These are phyloP conservation scores for Kwoniella pini DNA, from an alignment of 768 basidiomycete genomes.

Conservation along the genomic window DNA sequence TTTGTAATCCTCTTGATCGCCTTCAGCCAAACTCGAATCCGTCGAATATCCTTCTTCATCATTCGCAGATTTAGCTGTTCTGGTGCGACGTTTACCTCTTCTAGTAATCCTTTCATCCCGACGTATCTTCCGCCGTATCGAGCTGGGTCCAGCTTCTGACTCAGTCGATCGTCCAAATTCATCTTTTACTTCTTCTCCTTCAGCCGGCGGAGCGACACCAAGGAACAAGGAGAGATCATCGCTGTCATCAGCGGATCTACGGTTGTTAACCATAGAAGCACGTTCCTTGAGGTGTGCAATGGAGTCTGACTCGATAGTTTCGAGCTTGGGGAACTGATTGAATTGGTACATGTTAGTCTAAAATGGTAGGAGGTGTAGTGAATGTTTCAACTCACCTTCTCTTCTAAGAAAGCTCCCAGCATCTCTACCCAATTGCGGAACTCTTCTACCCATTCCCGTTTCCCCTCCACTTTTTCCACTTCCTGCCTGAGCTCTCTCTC, in stretches of 20 bases:
- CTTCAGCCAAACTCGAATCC: conserved; percentile 68
- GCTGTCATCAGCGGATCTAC: conserved; percentile 73
- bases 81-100: conserved; percentile 47
- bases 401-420: conserved; percentile 57
- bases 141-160: conserved; percentile 57
- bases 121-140: conserved; percentile 61
- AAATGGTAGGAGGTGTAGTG: not conserved
- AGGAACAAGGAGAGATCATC: conserved; percentile 76
- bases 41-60: conserved; percentile 82
- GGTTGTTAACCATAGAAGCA: conserved; percentile 65
- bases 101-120: conserved; percentile 65
- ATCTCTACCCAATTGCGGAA: conserved; percentile 57
- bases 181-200: conserved; percentile 59
- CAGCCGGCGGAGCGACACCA: conserved; percentile 58
- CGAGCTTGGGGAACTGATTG: conserved; percentile 55
- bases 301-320: conserved; percentile 57
- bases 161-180: conserved; percentile 62
- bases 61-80: conserved; percentile 55
- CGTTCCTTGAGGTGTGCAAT: conserved; percentile 73
- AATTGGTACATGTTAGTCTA: not conserved
- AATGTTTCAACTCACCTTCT: conserved; percentile 54
- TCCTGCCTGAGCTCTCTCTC: conserved; percentile 55
- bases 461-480: conserved; percentile 55
- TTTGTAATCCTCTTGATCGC: conserved; percentile 70
- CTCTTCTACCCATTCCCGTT: conserved; percentile 57